Percentiles rank a stretch among this genome's conserved stretches.
phyloP scores from a whole-genome alignment of 495 filamentous ascomycete species.

The Penicillium macrosclerotiorum region DNA sequence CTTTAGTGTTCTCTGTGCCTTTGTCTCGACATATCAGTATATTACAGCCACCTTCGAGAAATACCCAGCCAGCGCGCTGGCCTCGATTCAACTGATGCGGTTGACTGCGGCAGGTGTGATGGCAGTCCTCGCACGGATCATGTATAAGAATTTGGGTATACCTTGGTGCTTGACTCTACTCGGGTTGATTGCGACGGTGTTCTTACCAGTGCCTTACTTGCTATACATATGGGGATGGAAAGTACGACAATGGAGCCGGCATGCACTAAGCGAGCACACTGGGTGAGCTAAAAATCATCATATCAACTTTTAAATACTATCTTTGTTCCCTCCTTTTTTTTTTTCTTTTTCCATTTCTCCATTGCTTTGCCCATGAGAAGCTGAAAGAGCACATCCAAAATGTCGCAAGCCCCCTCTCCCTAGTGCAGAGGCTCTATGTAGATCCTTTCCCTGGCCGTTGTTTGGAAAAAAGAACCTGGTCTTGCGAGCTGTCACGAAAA shows the following conservation, averaged over 20 bases:
- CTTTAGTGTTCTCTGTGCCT: slow-evolving; percentile 45
- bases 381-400: too few species aligned
- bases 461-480: too few species aligned
- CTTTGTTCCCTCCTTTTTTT: too few species aligned
- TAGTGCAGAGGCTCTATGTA: too few species aligned
- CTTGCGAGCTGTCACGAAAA: too few species aligned
- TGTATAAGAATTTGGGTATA: slow-evolving; percentile 47
- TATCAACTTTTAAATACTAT: too few species aligned
- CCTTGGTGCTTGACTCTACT: slow-evolving; percentile 50
- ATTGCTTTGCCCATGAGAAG: too few species aligned
- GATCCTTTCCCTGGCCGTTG: too few species aligned
- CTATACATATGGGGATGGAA: slow-evolving; percentile 6
- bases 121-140: slow-evolving; percentile 40
- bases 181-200: slow-evolving; percentile 37
- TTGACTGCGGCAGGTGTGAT: slow-evolving; percentile 46
- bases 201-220: slow-evolving; percentile 51
- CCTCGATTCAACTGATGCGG: slow-evolving; percentile 41
- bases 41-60: slow-evolving; percentile 49
- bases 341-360: too few species aligned
- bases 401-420: too few species aligned
- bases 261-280: slow-evolving; percentile 3
- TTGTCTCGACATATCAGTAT: slow-evolving; percentile 47
- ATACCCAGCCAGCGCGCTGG: slow-evolving; percentile 33
- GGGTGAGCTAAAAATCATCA: too few species aligned
- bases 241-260: slow-evolving; percentile 8